Conservation (phyloP, 495 filamentous ascomycete species). For the Cryomyces minteri region DNA sequence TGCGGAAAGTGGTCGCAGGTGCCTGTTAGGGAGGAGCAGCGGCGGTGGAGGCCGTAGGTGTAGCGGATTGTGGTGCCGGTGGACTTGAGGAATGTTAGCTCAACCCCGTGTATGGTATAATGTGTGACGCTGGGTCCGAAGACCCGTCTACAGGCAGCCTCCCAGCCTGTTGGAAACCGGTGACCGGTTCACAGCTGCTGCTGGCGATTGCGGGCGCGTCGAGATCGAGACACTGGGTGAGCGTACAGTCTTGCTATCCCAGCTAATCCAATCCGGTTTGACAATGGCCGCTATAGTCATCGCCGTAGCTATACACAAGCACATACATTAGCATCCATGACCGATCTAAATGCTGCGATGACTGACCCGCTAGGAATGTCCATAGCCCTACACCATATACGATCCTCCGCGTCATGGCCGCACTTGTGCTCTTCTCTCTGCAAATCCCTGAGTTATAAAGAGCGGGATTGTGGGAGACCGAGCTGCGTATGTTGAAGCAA, state of each 20-base stretch:
- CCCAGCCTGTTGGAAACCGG: not conserved
- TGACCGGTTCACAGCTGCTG: not conserved
- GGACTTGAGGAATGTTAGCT: conserved; percentile 8
- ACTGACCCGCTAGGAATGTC: conserved; percentile 18
- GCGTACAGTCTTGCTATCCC: conserved; percentile 39
- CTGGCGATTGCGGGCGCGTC: not conserved
- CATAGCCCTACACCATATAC: conserved; percentile 22
- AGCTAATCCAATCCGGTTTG: conserved; percentile 65
- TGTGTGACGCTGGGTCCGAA: not conserved
- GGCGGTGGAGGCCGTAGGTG: conserved; percentile 62
- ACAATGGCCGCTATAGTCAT: conserved; percentile 60
- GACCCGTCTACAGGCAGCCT: not conserved
- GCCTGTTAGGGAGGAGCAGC: conserved; percentile 45
- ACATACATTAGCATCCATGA: conserved; percentile 1
- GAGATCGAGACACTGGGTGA: not conserved
- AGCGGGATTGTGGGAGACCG: too few relatives aligned
- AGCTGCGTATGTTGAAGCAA: too few relatives aligned
- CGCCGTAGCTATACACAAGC: conserved; percentile 38
- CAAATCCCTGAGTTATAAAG: too few relatives aligned
- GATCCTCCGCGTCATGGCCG: conserved; percentile 19
- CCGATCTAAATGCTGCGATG: not conserved
- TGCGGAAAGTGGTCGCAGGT: conserved; percentile 39
- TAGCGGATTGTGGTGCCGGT: conserved; percentile 35
- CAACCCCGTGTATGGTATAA: not conserved
- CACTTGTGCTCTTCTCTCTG: too few relatives aligned